Evolutionary conservation across 2,329 filamentous ascomycete genomes (phyloP), one percentile per base, ranked within the genome.

Genomic region (Bretziella fagacearum): DNA sequence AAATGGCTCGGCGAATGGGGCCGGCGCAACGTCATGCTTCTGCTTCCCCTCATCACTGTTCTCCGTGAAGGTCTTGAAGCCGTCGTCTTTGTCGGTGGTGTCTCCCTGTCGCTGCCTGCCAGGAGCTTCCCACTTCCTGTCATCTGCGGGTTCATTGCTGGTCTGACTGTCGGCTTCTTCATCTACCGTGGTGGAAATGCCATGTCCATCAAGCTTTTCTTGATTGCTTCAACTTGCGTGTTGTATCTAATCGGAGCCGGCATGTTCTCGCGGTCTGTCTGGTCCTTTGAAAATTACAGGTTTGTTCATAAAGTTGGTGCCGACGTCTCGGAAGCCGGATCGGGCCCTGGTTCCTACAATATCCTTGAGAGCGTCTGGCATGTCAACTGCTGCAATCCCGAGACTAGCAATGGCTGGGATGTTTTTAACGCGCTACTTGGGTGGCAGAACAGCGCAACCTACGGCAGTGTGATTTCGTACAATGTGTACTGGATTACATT

Each of bases 171-270:
- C 40, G 81, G 82, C 7, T 81, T 73, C 54, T 51, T 84, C 45
- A 74, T 89, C 54, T 89, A 87, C 64, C 47, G 57, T 23, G 57
- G 58, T 17, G 58, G 58, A 36, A 59, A 59, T 47, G 47, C 56
- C 7, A 53, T 58, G 27, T 56, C 58, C 4, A 59, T 60, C 15
- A 81, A 87, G 56, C 65, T 80, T 53, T 89, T 91, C 67, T 65
- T 91, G 32, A 77, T 89, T 55, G 63, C 77, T 35, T 85, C 81
- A 0, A 89, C 84, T 2, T 84, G 81, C 58, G 71, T 89, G 56
- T 65, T 91, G 15, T 91, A 91, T 57, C 73, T 91, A 6, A 80
- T 91, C 22, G 81, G 81, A 7, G 84, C 82, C 1, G 83, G 83
- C 48, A 73, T 89, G 46, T 84, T 87, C 63, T 85, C 81, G 8